phyloP scores from a whole-genome alignment of 148 eudicot species.

The Silene conica region DNA sequence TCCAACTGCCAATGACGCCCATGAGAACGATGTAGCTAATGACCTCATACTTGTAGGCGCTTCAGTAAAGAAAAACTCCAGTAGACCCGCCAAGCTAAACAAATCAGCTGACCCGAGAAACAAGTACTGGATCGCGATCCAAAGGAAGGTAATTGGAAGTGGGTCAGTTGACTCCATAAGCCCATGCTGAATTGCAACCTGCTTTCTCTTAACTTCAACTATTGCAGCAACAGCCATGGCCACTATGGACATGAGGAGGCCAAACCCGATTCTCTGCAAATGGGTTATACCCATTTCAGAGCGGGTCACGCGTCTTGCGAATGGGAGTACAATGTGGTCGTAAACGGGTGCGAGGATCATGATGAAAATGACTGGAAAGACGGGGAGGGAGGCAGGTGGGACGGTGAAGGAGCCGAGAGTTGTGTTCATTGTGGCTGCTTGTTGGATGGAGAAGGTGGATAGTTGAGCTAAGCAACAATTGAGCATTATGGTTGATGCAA shows the following conservation, averaged over 20 bases:
- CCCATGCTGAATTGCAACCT: conserved; percentile 37
- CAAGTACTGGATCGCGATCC: conserved; percentile 75
- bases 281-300: conserved; percentile 73
- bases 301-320: conserved; percentile 49
- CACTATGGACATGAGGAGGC: conserved; percentile 57
- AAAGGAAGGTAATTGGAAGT: conserved; percentile 71
- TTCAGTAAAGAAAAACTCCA: conserved; percentile 96
- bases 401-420: conserved; percentile 50
- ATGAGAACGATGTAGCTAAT: conserved; percentile 76
- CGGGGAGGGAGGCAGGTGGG: conserved; percentile 90
- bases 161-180: conserved; percentile 50
- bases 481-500: conserved; percentile 75
- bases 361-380: conserved; percentile 75
- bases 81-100: conserved; percentile 76
- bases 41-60: conserved; percentile 84
- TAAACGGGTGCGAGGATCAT: conserved; percentile 73
- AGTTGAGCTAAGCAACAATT: conserved; percentile 95
- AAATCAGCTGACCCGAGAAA: conserved; percentile 92
- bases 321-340: conserved; percentile 55
- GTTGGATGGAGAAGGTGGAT: conserved; percentile 89
- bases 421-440: conserved; percentile 91
- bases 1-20: conserved; percentile 87
- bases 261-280: conserved; percentile 71
- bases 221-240: conserved; percentile 85
- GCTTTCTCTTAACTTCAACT: conserved; percentile 60